Evolutionary conservation across 2,329 filamentous ascomycete genomes (phyloP).

Genomic region (Ophiostoma sp.): DNA sequence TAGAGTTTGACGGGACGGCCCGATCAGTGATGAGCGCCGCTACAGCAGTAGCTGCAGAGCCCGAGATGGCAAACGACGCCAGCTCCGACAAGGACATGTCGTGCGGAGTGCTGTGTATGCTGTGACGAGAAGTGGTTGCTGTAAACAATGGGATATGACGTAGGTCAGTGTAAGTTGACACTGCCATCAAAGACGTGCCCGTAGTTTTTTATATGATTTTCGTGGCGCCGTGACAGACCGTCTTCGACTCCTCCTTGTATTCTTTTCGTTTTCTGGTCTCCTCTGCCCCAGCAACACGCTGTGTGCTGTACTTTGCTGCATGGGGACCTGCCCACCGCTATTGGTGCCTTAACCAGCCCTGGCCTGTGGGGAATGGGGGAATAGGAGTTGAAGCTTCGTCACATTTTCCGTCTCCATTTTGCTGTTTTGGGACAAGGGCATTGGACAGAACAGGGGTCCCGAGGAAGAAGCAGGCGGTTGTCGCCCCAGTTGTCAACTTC

Average conservation of each 20-base stretch:
- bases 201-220: neutral
- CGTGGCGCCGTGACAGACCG: neutral
- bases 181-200: neutral
- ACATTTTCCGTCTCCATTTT: constrained; percentile 4
- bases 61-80: constrained; percentile 73
- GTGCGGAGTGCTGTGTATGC: neutral
- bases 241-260: neutral
- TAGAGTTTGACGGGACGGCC: neutral
- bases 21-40: constrained; percentile 80
- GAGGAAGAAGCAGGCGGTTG: neutral
- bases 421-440: neutral
- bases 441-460: neutral
- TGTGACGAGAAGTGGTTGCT: neutral
- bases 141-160: neutral
- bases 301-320: neutral
- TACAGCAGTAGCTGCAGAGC: constrained; percentile 73
- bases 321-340: neutral
- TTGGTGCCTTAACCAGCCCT: constrained; percentile 17
- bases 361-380: neutral
- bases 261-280: neutral
- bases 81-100: constrained; percentile 65
- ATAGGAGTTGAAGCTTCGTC: neutral
- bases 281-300: neutral
- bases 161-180: neutral
- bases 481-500: neutral